A percentile compares a stretch with the other conserved stretches of the same genome.
Conservation (phyloP, 306 rosid genomes). For the Ochetophila trinervis region DNA sequence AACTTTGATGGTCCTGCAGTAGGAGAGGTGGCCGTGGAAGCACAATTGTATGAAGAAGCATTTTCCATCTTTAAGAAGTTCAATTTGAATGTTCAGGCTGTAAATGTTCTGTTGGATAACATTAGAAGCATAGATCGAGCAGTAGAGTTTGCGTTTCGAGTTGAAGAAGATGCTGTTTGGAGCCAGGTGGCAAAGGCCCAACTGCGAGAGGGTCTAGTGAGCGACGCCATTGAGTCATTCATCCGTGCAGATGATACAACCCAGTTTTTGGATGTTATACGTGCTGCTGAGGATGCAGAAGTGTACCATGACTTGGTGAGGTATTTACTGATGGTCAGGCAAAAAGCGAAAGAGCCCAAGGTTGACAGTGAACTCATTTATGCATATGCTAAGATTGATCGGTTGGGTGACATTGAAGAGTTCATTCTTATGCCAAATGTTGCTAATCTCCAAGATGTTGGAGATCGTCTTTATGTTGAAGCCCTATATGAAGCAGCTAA, state of each 20-base stretch:
- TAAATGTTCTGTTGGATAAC: slow-evolving; percentile 85
- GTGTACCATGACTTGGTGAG: slow-evolving; percentile 86
- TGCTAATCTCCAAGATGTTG: slow-evolving; percentile 93
- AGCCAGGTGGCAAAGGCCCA: slow-evolving; percentile 98
- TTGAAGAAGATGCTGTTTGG: slow-evolving; percentile 99
- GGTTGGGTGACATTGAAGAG: slow-evolving; percentile 92
- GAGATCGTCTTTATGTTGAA: slow-evolving; percentile 90
- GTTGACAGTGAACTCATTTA: slow-evolving; percentile 97
- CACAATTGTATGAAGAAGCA: slow-evolving; percentile 84
- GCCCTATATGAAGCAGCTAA: slow-evolving; percentile 94
- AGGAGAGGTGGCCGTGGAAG: slow-evolving; percentile 97
- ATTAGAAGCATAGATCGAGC: slow-evolving; percentile 87
- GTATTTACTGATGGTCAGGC: slow-evolving; percentile 95
- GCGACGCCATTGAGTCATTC: slow-evolving; percentile 97
- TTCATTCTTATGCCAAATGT: slow-evolving; percentile 98
- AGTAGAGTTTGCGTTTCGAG: slow-evolving; percentile 96
- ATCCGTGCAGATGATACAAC: slow-evolving; percentile 94
- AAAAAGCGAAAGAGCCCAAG: slow-evolving; percentile 90
- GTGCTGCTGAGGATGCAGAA: slow-evolving; percentile 73
- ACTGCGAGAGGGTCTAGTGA: slow-evolving; percentile 85
- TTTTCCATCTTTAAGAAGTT: slow-evolving; percentile 95
- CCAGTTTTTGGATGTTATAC: slow-evolving; percentile 90
- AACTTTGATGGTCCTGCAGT: slow-evolving; percentile 98
- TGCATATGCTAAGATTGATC: slow-evolving; percentile 97
- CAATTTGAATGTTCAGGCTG: slow-evolving; percentile 94